Evolutionary conservation across 1,284 basidiomycete genomes (phyloP), one percentile per base, ranked within the genome.

Genomic region (Schizopora paradoxa): DNA sequence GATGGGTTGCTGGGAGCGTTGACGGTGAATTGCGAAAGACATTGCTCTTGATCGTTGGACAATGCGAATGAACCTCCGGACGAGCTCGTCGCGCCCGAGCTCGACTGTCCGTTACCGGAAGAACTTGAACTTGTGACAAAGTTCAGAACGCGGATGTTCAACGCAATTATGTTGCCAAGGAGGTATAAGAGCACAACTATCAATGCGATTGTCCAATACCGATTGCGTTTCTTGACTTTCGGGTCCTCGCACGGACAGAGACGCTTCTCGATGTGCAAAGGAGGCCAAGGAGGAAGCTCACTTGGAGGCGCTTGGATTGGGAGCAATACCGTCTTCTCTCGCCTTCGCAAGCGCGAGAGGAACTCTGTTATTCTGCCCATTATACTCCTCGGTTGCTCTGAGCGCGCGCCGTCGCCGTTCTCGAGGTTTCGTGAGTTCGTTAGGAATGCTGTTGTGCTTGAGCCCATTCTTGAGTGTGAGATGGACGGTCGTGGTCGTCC

Each of bases 1-100:
- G 60, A 54, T 0, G 74, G 72, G 41, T 66, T 61, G 1, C 62
- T 59, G 0, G 73, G 67, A 0, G 74, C 76, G 39, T 75, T 67
- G 35, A 75, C 53, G 14, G 59, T 65, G 56, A 69, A 77, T 51
- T 77, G 65, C 16, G 67, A 64, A 31, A 77, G 56, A 54, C 74
- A 77, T 51, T 69, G 63, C 47, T 69, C 63, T 23, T 68, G 63
- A 41, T 66, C 61, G 25, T 56, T 58, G 14, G 72, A 70, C 25
- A 74, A 63, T 11, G 56, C 56, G 35, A 56, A 51, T 3, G 55
- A 51, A 16, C 48, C 40, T 6, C 47, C 36, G 6, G 46, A 27
- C 19, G 52, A 41, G n/a, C n/a, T n/a, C n/a, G n/a, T n/a, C n/a
- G n/a, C n/a, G 4, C 28, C 21, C 6, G 45, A 25, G 26, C 37